Evolutionary conservation across 495 filamentous ascomycete species (phyloP).

Genomic region (Penicillium coffeae): DNA sequence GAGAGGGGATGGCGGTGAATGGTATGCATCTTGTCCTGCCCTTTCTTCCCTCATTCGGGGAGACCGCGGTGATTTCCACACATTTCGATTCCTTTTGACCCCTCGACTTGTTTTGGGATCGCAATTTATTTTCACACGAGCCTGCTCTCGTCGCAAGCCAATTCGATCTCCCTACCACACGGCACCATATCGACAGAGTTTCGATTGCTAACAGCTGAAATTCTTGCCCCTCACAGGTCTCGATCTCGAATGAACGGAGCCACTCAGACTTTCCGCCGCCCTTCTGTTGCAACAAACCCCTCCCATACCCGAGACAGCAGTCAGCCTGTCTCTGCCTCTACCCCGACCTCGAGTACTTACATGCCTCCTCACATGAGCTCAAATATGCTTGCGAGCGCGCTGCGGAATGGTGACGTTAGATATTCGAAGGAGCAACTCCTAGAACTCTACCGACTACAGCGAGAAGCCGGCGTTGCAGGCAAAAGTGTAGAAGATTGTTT

Average conservation of each 20-base stretch:
- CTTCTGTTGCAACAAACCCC: constrained; percentile 65
- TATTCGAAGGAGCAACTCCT: constrained; percentile 85
- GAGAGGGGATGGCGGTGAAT: constrained; percentile 57
- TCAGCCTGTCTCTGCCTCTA: constrained; percentile 46
- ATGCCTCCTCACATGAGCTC: constrained; percentile 59
- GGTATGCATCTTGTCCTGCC: constrained; percentile 39
- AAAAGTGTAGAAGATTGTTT: constrained; percentile 69
- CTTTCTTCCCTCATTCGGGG: constrained; percentile 2
- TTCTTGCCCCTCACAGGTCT: constrained; percentile 42
- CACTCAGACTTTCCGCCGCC: constrained; percentile 81
- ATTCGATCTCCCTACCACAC: too few species aligned
- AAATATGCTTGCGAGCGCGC: constrained; percentile 39
- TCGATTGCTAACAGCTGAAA: constrained; percentile 19
- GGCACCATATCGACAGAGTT: too few species aligned
- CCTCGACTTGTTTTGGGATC: constrained; percentile 6
- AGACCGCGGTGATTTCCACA: not conserved
- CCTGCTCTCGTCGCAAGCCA: too few species aligned
- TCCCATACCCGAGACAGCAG: constrained; percentile 48
- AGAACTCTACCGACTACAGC: constrained; percentile 63
- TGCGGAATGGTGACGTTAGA: constrained; percentile 60
- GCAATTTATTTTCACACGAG: too few species aligned
- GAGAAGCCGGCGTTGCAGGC: constrained; percentile 50
- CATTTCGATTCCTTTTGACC: not conserved
- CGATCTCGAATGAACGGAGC: constrained; percentile 70
- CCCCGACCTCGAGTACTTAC: constrained; percentile 51